Evolutionary conservation across 2,329 filamentous ascomycete genomes (phyloP).

Genomic region (Pseudogymnoascus sp.): DNA sequence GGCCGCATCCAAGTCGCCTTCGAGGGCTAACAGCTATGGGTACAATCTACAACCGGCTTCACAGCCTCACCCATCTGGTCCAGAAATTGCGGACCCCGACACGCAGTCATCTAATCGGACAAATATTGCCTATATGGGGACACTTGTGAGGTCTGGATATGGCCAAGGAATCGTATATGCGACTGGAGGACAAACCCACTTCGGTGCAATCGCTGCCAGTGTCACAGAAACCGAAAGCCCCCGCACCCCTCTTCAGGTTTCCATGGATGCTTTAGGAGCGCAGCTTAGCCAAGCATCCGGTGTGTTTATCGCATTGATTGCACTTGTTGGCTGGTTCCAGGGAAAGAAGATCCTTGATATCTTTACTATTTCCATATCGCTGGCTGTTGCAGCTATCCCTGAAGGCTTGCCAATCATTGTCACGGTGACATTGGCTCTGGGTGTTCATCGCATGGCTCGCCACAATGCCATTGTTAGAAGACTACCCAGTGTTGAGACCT

Average conservation of each 20-base stretch:
- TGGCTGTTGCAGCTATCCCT: slow-evolving; percentile 91
- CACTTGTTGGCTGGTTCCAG: slow-evolving; percentile 79
- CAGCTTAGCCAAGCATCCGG: slow-evolving; percentile 97
- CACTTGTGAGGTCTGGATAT: slow-evolving; percentile 85
- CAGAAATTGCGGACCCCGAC: slow-evolving; percentile 52
- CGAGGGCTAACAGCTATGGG: slow-evolving; percentile 16
- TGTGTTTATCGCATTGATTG: slow-evolving; percentile 85
- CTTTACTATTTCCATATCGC: slow-evolving; percentile 93
- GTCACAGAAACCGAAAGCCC: slow-evolving; percentile 93
- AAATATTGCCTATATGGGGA: slow-evolving; percentile 98
- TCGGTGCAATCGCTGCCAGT: slow-evolving; percentile 90
- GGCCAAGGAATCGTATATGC: slow-evolving; percentile 96
- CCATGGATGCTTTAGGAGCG: slow-evolving; percentile 95
- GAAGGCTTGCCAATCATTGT: slow-evolving; percentile 97
- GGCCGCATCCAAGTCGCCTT: slow-evolving; percentile 17
- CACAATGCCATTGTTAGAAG: slow-evolving; percentile 90
- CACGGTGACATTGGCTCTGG: slow-evolving; percentile 88
- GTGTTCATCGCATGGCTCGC: slow-evolving; percentile 92
- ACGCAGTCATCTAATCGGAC: slow-evolving; percentile 64
- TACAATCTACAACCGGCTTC: slow-evolving; percentile 31
- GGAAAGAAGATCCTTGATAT: slow-evolving; percentile 87
- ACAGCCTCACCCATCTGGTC: slow-evolving; percentile 44
- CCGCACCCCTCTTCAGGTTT: slow-evolving; percentile 83
- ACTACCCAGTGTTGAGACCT: slow-evolving; percentile 91
- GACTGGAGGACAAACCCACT: slow-evolving; percentile 87